Evolutionary conservation across 208 protist genomes (phyloP).

Genomic region (Crithidia expoeki): DNA sequence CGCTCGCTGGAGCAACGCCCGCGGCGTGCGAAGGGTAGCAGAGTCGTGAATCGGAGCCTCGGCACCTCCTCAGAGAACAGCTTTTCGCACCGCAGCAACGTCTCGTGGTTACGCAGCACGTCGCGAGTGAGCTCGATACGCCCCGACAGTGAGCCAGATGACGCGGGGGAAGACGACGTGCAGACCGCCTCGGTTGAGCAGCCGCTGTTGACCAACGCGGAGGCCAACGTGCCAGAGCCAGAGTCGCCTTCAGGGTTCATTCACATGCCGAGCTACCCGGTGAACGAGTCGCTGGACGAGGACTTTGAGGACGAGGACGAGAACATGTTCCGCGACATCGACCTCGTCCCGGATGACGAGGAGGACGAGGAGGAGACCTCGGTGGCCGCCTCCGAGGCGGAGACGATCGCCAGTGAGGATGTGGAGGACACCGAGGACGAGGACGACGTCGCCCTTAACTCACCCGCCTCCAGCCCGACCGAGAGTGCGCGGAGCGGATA

Average conservation of each 20-base stretch:
- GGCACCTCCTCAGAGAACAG: conserved; percentile 26
- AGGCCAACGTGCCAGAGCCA: conserved; percentile 26
- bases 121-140: conserved; percentile 18
- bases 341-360: conserved; percentile 42
- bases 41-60: conserved; percentile 20
- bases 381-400: conserved; percentile 18
- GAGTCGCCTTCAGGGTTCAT: conserved; percentile 36
- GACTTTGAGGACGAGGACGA: conserved; percentile 47
- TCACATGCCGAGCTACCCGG: conserved; percentile 37
- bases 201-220: conserved; percentile 13
- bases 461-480: conserved; percentile 24
- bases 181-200: conserved; percentile 3
- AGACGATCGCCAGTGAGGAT: conserved; percentile 16
- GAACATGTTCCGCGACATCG: conserved; percentile 49
- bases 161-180: conserved; percentile 15
- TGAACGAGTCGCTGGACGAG: conserved; percentile 40
- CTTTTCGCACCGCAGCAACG: conserved; percentile 26
- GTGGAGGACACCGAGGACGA: conserved; percentile 24
- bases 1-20: conserved; percentile 18
- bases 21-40: conserved; percentile 4
- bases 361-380: conserved; percentile 31
- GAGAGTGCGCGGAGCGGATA: conserved; percentile 24
- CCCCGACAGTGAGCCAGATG: conserved; percentile 22
- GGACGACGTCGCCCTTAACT: conserved; percentile 32
- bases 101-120: conserved; percentile 16